Conservation (phyloP, 2,329 filamentous ascomycete species). For the Lanzia echinophila region DNA sequence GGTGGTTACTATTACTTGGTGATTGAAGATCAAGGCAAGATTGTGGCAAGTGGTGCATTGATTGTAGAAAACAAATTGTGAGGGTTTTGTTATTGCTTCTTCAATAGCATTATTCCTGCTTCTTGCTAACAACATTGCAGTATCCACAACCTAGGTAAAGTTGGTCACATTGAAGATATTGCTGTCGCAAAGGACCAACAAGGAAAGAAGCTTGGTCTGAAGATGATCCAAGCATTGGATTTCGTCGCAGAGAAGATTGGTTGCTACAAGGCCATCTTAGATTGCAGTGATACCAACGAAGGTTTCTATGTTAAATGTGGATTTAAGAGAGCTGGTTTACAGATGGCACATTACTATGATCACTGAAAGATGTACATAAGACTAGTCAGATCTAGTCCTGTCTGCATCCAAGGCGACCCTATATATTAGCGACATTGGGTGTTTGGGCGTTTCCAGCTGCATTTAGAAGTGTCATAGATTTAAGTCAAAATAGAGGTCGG, state of each 20-base stretch:
- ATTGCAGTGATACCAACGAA: conserved; percentile 93
- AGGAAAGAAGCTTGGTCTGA: conserved; percentile 89
- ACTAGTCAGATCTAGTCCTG: background rate
- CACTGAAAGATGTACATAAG: background rate
- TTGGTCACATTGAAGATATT: conserved; percentile 97
- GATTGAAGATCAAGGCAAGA: conserved; percentile 58
- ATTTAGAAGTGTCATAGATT: too few relatives aligned
- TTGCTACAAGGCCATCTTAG: conserved; percentile 95
- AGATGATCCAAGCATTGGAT: conserved; percentile 91
- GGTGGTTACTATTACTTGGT: conserved; percentile 79
- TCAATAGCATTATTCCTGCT: background rate
- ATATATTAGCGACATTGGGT: too few relatives aligned
- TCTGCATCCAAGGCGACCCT: too few relatives aligned
- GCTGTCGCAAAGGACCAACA: conserved; percentile 92
- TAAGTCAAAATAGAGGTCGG: too few relatives aligned
- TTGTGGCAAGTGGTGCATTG: conserved; percentile 87
- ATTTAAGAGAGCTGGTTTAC: conserved; percentile 81
- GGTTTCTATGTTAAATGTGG: conserved; percentile 98
- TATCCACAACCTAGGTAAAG: conserved; percentile 73
- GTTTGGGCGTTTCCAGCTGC: too few relatives aligned
- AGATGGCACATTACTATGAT: conserved; percentile 92
- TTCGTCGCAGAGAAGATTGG: conserved; percentile 80
- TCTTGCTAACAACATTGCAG: conserved; percentile 35
- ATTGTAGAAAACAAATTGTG: conserved; percentile 93
- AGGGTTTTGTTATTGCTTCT: conserved; percentile 3